phyloP scores from a whole-genome alignment of 345 rosid species.

The Moricandia moricandioides region DNA sequence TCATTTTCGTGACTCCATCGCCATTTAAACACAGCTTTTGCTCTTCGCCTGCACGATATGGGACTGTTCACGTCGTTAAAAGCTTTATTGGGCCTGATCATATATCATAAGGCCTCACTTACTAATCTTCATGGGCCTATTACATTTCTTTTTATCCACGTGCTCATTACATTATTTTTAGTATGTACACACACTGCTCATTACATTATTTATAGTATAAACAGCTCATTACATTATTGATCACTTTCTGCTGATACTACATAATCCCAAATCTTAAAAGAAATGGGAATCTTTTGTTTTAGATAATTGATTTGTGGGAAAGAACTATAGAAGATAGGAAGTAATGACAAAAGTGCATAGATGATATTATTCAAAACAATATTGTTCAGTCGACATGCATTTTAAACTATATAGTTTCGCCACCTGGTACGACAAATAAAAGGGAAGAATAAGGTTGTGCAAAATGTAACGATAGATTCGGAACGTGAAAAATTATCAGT shows the following conservation, averaged over 20 bases:
- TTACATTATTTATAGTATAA: background rate
- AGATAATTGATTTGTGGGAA: conserved; percentile 9
- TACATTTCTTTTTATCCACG: background rate
- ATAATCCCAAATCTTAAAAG: background rate
- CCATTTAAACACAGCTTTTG: background rate
- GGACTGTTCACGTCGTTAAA: background rate
- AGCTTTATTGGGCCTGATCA: background rate
- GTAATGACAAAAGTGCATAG: background rate
- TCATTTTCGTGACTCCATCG: accelerated
- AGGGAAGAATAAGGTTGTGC: conserved; percentile 1
- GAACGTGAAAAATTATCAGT: background rate
- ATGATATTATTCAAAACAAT: conserved; percentile 1
- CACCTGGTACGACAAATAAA: conserved; percentile 6
- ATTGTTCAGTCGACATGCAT: background rate
- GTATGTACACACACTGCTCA: background rate
- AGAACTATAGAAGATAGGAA: background rate
- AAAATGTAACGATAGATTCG: background rate
- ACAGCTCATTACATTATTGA: background rate
- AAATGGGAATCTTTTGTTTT: background rate
- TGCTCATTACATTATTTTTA: background rate
- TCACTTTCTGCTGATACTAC: background rate
- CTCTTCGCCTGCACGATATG: background rate
- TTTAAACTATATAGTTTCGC: background rate
- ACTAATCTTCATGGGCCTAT: background rate
- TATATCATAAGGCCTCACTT: background rate